These are phyloP conservation scores for Ocimum tenuiflorum DNA, from an alignment of 257 asterid species.

Conservation along the genomic window DNA sequence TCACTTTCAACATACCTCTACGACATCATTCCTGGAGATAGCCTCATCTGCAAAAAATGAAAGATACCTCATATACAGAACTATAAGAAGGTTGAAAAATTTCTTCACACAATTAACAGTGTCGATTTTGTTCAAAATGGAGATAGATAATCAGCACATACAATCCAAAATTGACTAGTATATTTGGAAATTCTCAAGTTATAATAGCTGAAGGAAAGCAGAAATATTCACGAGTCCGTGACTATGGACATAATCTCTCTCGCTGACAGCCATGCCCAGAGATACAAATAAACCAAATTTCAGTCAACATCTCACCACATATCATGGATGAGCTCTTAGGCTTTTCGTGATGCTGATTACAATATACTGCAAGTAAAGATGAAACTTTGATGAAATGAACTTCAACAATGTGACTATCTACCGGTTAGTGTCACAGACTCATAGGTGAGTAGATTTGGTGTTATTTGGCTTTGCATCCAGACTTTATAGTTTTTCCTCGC, in stretches of 20 bases:
- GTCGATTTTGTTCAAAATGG: not conserved
- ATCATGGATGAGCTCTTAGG: not conserved
- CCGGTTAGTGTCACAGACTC: too few relatives aligned
- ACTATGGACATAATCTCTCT: not conserved
- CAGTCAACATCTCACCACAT: not conserved
- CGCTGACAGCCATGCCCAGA: not conserved
- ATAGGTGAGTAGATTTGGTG: too few relatives aligned
- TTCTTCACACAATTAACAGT: not conserved
- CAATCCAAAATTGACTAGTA: not conserved
- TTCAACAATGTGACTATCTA: too few relatives aligned
- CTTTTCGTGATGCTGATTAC: too few relatives aligned
- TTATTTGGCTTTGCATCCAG: too few relatives aligned
- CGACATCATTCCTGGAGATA: conserved; percentile 17
- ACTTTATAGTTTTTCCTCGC: too few relatives aligned
- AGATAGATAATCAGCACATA: not conserved
- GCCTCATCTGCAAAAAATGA: conserved; percentile 33
- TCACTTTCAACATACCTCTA: conserved; percentile 27
- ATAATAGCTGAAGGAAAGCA: not conserved
- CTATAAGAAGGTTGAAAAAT: not conserved
- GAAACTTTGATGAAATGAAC: too few relatives aligned
- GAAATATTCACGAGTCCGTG: not conserved
- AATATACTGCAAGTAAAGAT: too few relatives aligned
- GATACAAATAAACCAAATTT: not conserved
- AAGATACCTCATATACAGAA: conserved; percentile 6
- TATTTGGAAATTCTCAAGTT: not conserved